Percentiles rank a stretch among this genome's conserved stretches.
Conservation (phyloP, 1,284 basidiomycete genomes). For the Chiua sp. region DNA sequence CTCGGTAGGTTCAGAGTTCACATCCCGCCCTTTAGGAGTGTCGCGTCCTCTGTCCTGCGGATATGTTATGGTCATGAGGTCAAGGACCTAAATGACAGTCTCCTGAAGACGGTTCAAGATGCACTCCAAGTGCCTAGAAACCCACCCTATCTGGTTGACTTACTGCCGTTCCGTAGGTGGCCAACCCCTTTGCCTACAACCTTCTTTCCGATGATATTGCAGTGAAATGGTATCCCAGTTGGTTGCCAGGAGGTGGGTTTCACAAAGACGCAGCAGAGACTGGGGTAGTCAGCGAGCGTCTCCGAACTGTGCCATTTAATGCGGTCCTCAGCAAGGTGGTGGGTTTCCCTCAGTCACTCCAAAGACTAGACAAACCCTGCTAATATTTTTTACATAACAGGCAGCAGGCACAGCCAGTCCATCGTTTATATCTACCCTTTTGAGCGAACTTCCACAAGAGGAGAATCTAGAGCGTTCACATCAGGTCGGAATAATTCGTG, state of each 20-base stretch:
- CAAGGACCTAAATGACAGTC: constrained; percentile 1
- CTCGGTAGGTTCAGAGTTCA: not conserved
- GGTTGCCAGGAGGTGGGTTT: constrained; percentile 18
- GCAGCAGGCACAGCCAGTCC: constrained; percentile 14
- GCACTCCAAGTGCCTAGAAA: not conserved
- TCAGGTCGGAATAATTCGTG: constrained; percentile 14
- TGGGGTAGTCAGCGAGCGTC: not conserved
- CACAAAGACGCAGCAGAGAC: constrained; percentile 10
- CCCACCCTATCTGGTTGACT: constrained; percentile 15
- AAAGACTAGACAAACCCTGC: not conserved
- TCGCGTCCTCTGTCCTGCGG: constrained; percentile 13
- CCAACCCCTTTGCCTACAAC: not conserved
- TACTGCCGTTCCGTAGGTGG: constrained; percentile 11
- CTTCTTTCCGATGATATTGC: not conserved
- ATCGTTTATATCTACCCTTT: constrained; percentile 16
- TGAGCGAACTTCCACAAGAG: constrained; percentile 14
- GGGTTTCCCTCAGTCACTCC: not conserved
- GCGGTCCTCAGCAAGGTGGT: constrained; percentile 17
- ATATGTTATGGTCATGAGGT: constrained; percentile 16
- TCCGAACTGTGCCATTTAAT: constrained; percentile 11
- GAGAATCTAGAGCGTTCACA: constrained; percentile 8
- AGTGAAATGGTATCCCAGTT: constrained; percentile 20
- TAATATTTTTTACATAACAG: not conserved
- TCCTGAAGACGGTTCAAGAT: constrained; percentile 11
- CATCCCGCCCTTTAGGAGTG: constrained; percentile 5